Evolutionary conservation across 768 basidiomycete species (phyloP).

Genomic region (Russula virescens): DNA sequence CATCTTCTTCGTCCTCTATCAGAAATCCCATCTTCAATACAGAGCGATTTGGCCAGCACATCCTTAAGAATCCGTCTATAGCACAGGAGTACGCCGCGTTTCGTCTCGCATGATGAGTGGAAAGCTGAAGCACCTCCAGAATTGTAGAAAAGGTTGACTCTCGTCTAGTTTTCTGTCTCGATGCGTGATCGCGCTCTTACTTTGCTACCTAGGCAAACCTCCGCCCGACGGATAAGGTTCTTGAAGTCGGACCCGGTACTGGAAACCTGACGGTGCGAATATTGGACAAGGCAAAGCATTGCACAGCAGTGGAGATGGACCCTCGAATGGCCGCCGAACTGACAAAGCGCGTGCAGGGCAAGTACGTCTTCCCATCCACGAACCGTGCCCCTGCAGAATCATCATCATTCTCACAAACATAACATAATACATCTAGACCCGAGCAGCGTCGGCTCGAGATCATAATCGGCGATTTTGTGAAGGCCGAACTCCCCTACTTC

Average conservation of each 20-base stretch:
- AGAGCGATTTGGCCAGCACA: slow-evolving; percentile 94
- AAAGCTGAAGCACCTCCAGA: slow-evolving; percentile 31
- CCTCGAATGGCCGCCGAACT: slow-evolving; percentile 98
- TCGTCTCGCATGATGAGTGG: background rate
- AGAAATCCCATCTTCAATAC: slow-evolving; percentile 94
- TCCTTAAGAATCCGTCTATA: slow-evolving; percentile 88
- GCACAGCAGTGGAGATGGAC: slow-evolving; percentile 95
- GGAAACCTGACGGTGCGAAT: slow-evolving; percentile 95
- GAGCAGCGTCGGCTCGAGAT: slow-evolving; percentile 94
- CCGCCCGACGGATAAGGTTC: slow-evolving; percentile 89
- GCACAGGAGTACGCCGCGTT: slow-evolving; percentile 70
- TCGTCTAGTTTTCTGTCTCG: background rate
- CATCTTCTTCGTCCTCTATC: slow-evolving; percentile 37
- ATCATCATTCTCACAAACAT: background rate
- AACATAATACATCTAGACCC: slow-evolving; percentile 47
- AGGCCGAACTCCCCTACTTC: slow-evolving; percentile 96
- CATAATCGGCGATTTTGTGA: slow-evolving; percentile 96
- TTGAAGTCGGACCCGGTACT: slow-evolving; percentile 97
- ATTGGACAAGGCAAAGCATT: slow-evolving; percentile 86
- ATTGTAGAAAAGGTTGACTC: slow-evolving; percentile 54
- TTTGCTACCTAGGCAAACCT: slow-evolving; percentile 63
- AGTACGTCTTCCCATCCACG: slow-evolving; percentile 50
- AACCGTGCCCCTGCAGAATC: background rate
- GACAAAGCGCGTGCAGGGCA: slow-evolving; percentile 95
- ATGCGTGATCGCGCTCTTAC: background rate